These are phyloP conservation scores for Parascedosporium putredinis DNA, from an alignment of 2,329 filamentous ascomycete genomes.

Conservation along the genomic window DNA sequence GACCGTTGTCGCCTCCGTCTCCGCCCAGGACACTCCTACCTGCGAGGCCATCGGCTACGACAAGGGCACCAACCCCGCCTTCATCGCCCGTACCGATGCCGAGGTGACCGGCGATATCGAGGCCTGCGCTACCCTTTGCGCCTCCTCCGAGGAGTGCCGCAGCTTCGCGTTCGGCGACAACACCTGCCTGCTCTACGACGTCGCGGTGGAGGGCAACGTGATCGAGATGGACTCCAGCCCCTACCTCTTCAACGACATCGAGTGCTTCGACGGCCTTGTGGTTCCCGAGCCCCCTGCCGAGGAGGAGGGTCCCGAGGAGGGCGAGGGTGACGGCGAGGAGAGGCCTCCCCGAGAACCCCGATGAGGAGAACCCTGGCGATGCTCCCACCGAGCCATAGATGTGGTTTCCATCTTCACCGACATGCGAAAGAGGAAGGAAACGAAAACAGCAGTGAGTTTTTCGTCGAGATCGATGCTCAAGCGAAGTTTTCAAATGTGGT, in stretches of 20 bases:
- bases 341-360: not conserved
- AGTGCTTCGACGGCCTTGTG: not conserved
- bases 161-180: constrained; percentile 5
- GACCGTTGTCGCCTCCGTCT: not conserved
- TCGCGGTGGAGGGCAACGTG: constrained; percentile 1
- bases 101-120: constrained; percentile 10
- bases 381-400: not conserved
- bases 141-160: not conserved
- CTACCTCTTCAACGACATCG: constrained; percentile 6
- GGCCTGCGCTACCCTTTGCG: constrained; percentile 5
- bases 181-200: constrained; percentile 5
- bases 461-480: no score
- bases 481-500: no score
- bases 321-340: not conserved
- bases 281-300: constrained; percentile 1
- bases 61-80: constrained; percentile 10
- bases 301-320: not conserved
- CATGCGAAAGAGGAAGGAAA: no score
- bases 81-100: constrained; percentile 11
- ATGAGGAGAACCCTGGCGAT: no score
- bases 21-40: not conserved
- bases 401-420: no score
- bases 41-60: constrained; percentile 7
- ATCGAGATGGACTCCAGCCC: constrained; percentile 1
- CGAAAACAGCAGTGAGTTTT: no score